phyloP scores from a whole-genome alignment of 257 asterid genomes.

The Lantana camara region DNA sequence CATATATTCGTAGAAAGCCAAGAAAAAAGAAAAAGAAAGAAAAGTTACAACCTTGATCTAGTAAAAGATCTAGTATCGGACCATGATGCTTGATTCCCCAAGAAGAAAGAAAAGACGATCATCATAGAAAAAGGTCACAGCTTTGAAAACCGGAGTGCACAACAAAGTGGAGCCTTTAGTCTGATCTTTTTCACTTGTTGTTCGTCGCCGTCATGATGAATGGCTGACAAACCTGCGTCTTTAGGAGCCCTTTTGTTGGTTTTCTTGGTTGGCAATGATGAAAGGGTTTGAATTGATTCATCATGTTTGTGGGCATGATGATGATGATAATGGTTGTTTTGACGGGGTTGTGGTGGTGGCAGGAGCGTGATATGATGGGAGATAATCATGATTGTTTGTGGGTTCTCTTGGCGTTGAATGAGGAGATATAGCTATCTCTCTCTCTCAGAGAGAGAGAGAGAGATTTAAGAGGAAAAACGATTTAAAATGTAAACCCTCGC shows the following conservation, averaged over 20 bases:
- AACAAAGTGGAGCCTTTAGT: conserved; percentile 10
- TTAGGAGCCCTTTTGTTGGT: conserved; percentile 16
- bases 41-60: conserved; percentile 23
- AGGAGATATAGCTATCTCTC: neutral
- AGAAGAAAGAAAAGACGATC: conserved; percentile 4
- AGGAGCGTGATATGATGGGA: conserved; percentile 15
- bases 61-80: conserved; percentile 49
- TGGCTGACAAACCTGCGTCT: conserved; percentile 24
- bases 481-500: neutral
- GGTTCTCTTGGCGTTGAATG: conserved; percentile 29
- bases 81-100: conserved; percentile 76
- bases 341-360: conserved; percentile 21
- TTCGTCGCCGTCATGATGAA: conserved; percentile 17
- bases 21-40: neutral
- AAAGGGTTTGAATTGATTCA: conserved; percentile 21
- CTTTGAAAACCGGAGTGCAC: conserved; percentile 11
- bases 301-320: conserved; percentile 38
- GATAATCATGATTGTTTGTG: conserved; percentile 42
- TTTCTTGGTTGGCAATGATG: conserved; percentile 40
- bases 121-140: neutral
- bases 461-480: neutral
- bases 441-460: neutral
- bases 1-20: neutral
- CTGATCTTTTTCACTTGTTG: neutral
- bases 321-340: conserved; percentile 29